Base-by-base conservation (phyloP, 257 asterid species). In the Solanum gandarillasii region DNA sequence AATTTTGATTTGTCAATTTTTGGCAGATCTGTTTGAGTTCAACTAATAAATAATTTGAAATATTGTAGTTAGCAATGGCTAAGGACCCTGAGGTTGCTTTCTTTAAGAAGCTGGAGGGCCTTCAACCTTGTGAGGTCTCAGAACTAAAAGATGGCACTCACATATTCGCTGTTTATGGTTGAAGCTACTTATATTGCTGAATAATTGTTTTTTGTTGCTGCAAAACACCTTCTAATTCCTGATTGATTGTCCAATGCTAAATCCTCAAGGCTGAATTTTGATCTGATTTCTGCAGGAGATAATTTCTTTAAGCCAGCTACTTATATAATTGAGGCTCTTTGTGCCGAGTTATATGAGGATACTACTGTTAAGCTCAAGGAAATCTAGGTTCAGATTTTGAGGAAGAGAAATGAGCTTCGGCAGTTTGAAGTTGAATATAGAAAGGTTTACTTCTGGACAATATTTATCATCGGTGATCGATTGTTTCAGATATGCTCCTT, bases 1-100 rank as follows among this genome's bases (percentile, higher is more conserved):
- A 48, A 14, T 48, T 48, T 48, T 48, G 60, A 48, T 48, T 48
- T 16, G 21, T 48, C 60, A 48, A 14, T 48, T 48, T 14, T 48
- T 48, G 20, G 60, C 60, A 48, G 60, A 48, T 48, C 21, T 48
- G 21, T 48, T 48, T 14, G 60, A 48, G 60, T 48, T 48, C 60
- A 79, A 48, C 68, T 46, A 81, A 46, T 27, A 29, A 79, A 27
- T 9, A 81, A 81, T 46, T 9, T 46, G 85, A 81, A 81, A 46
- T 16, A 14, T 81, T 88, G 75, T 81, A 93, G 92, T 91, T 92
- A 85, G 94, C 95, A 86, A 93, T 92, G 91, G 94, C 98, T 18
- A 97, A 96, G 94, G 99, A 97, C 84, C 99, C 99, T 46, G 99
- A 97, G 91, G 95, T 98, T 89, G 98, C 98, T 90, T 97, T 97